phyloP scores from a whole-genome alignment of 2,329 filamentous ascomycete species.

The Venturiaceae sp. region DNA sequence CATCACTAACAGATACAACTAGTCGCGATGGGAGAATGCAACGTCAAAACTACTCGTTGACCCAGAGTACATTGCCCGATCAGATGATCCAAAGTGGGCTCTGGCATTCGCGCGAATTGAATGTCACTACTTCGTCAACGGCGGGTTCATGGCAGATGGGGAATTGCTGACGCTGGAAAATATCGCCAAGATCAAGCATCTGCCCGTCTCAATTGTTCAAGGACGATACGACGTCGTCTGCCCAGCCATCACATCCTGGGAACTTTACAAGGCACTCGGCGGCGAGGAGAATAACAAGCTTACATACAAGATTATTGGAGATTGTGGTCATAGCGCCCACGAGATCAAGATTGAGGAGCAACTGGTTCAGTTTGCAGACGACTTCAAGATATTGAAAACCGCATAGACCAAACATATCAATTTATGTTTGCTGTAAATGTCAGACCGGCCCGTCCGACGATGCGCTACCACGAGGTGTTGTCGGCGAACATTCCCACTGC shows the following conservation, averaged over 20 bases:
- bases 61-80: slow-evolving; percentile 12
- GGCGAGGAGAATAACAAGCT: background rate
- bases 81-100: slow-evolving; percentile 22
- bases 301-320: background rate
- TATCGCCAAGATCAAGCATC: slow-evolving; percentile 24
- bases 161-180: slow-evolving; percentile 26
- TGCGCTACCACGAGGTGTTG: no score
- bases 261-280: slow-evolving; percentile 27
- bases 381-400: background rate
- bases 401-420: no score
- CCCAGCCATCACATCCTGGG: slow-evolving; percentile 33
- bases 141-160: slow-evolving; percentile 31
- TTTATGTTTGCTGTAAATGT: no score
- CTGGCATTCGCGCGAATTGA: slow-evolving; percentile 32
- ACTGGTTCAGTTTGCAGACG: background rate
- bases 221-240: slow-evolving; percentile 38
- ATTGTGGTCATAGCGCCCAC: background rate
- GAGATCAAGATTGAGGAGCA: background rate
- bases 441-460: no score
- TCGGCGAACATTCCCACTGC: no score
- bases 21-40: background rate
- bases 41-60: slow-evolving; percentile 20
- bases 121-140: slow-evolving; percentile 33
- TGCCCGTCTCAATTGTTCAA: slow-evolving; percentile 31
- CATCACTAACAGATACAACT: background rate